Evolutionary conservation across 2,329 filamentous ascomycete genomes (phyloP).

Genomic region (Pochonia chlamydosporia): DNA sequence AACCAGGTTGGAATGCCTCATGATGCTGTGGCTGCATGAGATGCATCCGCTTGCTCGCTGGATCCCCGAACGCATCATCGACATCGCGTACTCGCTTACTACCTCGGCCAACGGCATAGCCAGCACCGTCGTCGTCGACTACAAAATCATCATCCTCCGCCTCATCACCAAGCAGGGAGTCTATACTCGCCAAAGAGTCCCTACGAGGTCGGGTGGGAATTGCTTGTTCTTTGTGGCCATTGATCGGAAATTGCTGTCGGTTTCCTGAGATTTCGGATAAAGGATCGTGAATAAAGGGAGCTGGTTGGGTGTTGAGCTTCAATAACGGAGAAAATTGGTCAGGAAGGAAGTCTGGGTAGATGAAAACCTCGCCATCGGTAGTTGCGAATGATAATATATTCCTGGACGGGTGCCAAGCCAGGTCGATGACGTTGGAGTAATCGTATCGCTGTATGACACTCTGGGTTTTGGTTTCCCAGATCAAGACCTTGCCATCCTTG

Average conservation of each 20-base stretch:
- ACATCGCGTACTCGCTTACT: conserved; percentile 45
- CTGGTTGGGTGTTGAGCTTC: conserved; percentile 59
- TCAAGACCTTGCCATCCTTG: conserved; percentile 61
- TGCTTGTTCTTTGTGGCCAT: conserved; percentile 46
- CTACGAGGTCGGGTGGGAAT: conserved; percentile 46
- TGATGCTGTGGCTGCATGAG: conserved; percentile 63
- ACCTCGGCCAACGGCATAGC: conserved; percentile 60
- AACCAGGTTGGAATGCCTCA: conserved; percentile 84
- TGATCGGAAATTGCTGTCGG: conserved; percentile 43
- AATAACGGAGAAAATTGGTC: conserved; percentile 52
- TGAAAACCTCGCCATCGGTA: conserved; percentile 87
- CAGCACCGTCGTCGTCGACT: conserved; percentile 89
- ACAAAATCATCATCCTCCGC: conserved; percentile 72
- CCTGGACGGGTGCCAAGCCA: conserved; percentile 85
- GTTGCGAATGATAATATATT: conserved; percentile 92
- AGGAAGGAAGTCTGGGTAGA: conserved; percentile 66
- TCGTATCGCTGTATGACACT: conserved; percentile 72
- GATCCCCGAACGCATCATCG: conserved; percentile 43
- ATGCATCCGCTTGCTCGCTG: conserved; percentile 43
- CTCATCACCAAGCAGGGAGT: conserved; percentile 68
- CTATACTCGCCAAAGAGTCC: conserved; percentile 69
- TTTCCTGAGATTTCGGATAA: conserved; percentile 65
- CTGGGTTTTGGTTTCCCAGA: conserved; percentile 91
- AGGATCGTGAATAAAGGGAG: conserved; percentile 81
- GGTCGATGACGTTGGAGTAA: conserved; percentile 76